Base-by-base conservation (phyloP, 495 filamentous ascomycete genomes). In the Delitschia confertaspora region DNA sequence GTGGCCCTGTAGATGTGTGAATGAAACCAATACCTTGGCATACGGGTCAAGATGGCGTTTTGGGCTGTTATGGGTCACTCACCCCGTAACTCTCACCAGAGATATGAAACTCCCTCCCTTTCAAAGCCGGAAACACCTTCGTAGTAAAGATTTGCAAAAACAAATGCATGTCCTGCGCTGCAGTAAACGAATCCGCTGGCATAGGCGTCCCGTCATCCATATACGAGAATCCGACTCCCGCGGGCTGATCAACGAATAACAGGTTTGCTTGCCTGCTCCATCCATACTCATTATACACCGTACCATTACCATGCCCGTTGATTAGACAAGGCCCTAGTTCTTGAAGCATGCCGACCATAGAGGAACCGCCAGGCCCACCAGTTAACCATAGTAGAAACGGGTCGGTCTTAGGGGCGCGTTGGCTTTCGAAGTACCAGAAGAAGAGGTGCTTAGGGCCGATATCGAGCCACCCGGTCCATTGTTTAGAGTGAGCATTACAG, bases 361-460 rank as follows among this genome's bases (percentile, higher is more conserved):
- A 42, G 18, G 42, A 46, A 11, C 66, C 47, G 16, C 52, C 52
- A 10, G 52, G 52, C 1, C 52, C 52, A 13, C 52, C 52, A 3
- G 40, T 55, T 3, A 55, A 32, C 52, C 52, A 55, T 7, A 64
- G 62, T 3, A 64, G 64, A 2, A 77, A 60, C 1, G 73, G 73
- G n/a, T 69, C 69, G 6, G 58, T 66, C 1, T 58, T 46, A 1
- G 74, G 68, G 42, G 60, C 63, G 17, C 67, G 57, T 9, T 72
- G 67, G 9, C 70, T 58, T 52, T 73, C 70, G 56, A 76, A 76
- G 53, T 68, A 53, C 49, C 49, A 53, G 30, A 53, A 53, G 49
- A 53, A 53, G n/a, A 48, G 31, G 39, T 54, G 45, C 29, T 45
- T 53, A 16, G 13, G 6, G 1, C 51, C 51, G 14, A 55, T 41